A percentile compares a stretch with the other conserved stretches of the same genome.
phyloP scores from a whole-genome alignment of 2,329 filamentous ascomycete genomes.

The Sclerotinia glacialis region DNA sequence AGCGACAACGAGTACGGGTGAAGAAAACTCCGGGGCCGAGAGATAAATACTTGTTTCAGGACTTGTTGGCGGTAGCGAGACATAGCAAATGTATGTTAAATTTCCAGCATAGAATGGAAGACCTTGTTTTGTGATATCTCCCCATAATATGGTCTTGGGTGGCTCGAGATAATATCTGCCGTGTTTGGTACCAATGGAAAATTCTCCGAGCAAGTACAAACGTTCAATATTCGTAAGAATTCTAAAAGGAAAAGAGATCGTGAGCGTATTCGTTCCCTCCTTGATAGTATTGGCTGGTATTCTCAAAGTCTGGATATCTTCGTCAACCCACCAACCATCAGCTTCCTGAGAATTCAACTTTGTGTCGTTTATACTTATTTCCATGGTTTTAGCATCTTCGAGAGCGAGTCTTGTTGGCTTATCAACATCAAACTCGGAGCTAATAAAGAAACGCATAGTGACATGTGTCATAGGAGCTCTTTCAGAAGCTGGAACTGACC shows the following conservation, averaged over 20 bases:
- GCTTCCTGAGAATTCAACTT: slow-evolving; percentile 12
- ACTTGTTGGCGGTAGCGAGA: slow-evolving; percentile 19
- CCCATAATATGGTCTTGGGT: slow-evolving; percentile 30
- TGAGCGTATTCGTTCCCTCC: slow-evolving; percentile 31
- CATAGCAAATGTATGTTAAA: slow-evolving; percentile 30
- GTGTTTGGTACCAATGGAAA: slow-evolving; percentile 30
- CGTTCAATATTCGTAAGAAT: slow-evolving; percentile 38
- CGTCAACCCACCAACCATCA: slow-evolving; percentile 39
- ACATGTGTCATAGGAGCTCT: slow-evolving; percentile 29
- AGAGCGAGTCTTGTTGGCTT: slow-evolving; percentile 31
- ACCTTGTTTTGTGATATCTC: slow-evolving; percentile 34
- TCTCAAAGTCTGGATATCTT: slow-evolving; percentile 34
- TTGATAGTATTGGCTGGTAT: slow-evolving; percentile 32
- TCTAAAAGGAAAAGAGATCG: slow-evolving; percentile 35
- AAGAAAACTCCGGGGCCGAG: slow-evolving; percentile 26
- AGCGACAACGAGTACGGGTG: slow-evolving; percentile 32
- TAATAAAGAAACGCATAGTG: slow-evolving; percentile 34
- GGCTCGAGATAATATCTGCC: neutral
- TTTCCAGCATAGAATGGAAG: slow-evolving; percentile 39
- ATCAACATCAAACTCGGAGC: slow-evolving; percentile 27
- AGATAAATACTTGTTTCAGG: neutral
- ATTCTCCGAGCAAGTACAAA: slow-evolving; percentile 38
- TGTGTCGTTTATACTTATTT: slow-evolving; percentile 31
- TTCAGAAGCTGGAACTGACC: slow-evolving; percentile 31
- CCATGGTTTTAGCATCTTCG: slow-evolving; percentile 32